Evolutionary conservation across 1,139 yeast genomes (phyloP), one percentile per base, ranked within the genome.

Genomic region (Scheffersomyces insectosa): DNA sequence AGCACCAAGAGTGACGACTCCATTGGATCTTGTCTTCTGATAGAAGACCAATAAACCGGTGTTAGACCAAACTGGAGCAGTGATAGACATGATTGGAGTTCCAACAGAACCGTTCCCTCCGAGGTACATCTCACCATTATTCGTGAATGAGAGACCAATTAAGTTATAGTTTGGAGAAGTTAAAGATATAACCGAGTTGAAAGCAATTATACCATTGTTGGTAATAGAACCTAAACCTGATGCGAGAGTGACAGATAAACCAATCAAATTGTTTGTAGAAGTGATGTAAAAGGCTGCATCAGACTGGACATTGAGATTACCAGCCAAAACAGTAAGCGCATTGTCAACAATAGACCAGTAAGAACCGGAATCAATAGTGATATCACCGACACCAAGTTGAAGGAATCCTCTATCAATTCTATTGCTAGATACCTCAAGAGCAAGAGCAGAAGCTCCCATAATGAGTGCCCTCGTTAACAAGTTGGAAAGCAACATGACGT

Each of bases 321-420:
- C 69, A 28, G 53, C 52, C 35, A 62, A 52, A 4, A 57, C 44
- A 14, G 60, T 49, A 39, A 53, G 41, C 25, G 62, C 62, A 44
- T 66, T 66, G 47, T 67, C 55, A 40, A 67, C 50, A 30, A 68
- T 61, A 20, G 73, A 66, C 65, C 66, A 68, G 46, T 57, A 66
- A 14, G 56, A 68, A 38, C 64, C 66, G 1, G 52, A 30, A n/a
- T 40, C 39, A 37, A 54, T 41, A 8, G 27, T 41, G 11, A 48
- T 42, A 15, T 40, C 51, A 4, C 50, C 55, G 34, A 45, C 36
- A 3, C 11, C 13, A 8, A 43, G 20, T 10, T 30, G 28, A n/a
- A 46, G 20, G 9, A 46, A 41, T 35, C 47, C 46, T 3, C 27
- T 16, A 32, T 48, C 49, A 44, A 53, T 46, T 11, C 48, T 46